Evolutionary conservation across 2,329 filamentous ascomycete genomes (phyloP), one percentile per base, ranked within the genome.

Genomic region (Fusarium neocosmosporiellum): DNA sequence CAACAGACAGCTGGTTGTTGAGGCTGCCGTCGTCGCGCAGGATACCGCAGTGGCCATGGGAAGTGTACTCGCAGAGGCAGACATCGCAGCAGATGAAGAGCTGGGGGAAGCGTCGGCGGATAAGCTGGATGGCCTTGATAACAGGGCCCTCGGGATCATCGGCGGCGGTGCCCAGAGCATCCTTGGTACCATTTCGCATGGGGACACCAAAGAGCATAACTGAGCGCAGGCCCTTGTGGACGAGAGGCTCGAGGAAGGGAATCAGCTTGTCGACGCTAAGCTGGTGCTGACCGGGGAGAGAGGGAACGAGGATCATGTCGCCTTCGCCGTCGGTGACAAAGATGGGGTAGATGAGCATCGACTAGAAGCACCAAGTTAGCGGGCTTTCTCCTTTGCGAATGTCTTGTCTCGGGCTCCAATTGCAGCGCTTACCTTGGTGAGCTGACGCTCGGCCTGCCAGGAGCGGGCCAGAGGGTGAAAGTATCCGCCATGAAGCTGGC

Each of bases 41-140:
- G 77, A 99, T 98, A 61, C 96, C 96, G 81, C 96, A 99, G 86
- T 99, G 96, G 50, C 96, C 96, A 82, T 99, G 96, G 8, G 94
- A 96, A 1, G 96, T 99, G 85, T 99, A 99, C 84, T 99, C 96
- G 88, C 96, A 99, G 9, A 99, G 92, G 80, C 96, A 98, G 66
- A 99, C 96, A 81, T 99, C 96, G 68, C 92, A 91, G 75, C 93
- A 92, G 77, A 99, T 94, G 85, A 97, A 98, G 68, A 99, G 89
- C 70, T 94, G 91, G 3, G 96, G 96, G 83, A 98, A 98, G 41
- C 91, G 88, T 73, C 93, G 90, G 75, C 94, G 92, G 65, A 99
- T 88, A 33, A 98, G 88, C 59, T 92, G 93, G 79, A 98, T 98
- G 55, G 90, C 89, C 78, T 91, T 91, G 77, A 98, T 97, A 59